A percentile compares a stretch with the other conserved stretches of the same genome.
These are phyloP conservation scores for Dendrothele bispora DNA, from an alignment of 768 basidiomycete species.

Conservation along the genomic window DNA sequence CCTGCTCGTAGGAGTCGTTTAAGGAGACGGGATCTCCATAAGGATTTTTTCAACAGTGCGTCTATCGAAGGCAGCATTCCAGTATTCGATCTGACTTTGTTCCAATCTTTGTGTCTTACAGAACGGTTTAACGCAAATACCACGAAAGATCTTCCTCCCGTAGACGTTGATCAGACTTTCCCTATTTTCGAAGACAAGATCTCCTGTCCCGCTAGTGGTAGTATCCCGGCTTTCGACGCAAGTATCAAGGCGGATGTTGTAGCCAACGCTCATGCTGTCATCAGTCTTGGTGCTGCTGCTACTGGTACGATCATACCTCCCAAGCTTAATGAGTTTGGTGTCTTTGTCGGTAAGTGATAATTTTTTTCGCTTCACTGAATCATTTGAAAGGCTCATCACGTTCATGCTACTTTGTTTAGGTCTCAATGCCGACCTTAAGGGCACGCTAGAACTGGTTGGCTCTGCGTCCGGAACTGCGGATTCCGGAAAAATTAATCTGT, in stretches of 20 bases:
- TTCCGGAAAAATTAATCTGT: constrained; percentile 14
- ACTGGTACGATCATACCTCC: background rate
- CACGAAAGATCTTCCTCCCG: background rate
- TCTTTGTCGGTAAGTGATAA: background rate
- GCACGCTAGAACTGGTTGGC: background rate
- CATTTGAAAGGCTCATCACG: background rate
- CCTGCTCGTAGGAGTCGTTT: background rate
- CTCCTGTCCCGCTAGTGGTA: no score
- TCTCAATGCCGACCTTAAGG: background rate
- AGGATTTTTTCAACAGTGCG: background rate
- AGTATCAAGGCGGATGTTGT: background rate
- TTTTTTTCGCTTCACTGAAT: background rate
- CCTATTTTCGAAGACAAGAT: background rate
- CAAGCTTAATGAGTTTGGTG: background rate
- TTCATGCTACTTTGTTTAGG: no score
- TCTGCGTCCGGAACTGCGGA: constrained; percentile 7
- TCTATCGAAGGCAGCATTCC: background rate
- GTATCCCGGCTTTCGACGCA: background rate
- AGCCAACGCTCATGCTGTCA: background rate
- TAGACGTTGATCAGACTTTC: background rate
- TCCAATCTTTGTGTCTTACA: background rate
- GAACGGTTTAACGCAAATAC: background rate
- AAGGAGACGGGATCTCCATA: background rate
- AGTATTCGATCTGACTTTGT: background rate
- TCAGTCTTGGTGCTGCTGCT: background rate